phyloP scores from a whole-genome alignment of 257 asterid genomes.

The Solanum dulcamara region DNA sequence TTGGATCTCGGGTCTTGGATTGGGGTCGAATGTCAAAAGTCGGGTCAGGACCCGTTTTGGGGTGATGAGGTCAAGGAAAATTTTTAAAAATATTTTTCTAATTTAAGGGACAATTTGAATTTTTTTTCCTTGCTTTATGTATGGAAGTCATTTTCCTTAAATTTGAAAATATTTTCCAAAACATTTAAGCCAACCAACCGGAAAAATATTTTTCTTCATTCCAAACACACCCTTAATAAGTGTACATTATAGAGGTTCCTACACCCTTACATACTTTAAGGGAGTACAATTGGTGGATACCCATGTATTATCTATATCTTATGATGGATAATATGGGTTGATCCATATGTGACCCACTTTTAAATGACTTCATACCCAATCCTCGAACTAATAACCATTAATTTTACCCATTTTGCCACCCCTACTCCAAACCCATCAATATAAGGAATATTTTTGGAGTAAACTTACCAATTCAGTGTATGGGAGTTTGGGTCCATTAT shows the following conservation, averaged over 20 bases:
- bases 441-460: neutral
- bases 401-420: neutral
- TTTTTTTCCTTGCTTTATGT: neutral
- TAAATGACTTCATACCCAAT: neutral
- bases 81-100: neutral
- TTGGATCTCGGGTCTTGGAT: neutral
- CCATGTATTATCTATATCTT: neutral
- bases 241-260: neutral
- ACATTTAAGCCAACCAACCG: neutral
- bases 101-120: neutral
- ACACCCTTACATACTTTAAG: neutral
- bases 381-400: neutral
- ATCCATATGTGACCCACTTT: neutral
- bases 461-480: constrained; percentile 72
- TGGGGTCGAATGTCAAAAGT: no score
- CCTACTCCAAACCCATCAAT: neutral
- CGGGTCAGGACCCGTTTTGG: no score
- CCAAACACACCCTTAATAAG: neutral
- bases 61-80: no score
- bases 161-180: neutral
- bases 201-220: neutral
- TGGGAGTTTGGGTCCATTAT: constrained; percentile 76
- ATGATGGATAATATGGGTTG: neutral
- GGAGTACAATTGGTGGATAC: neutral
- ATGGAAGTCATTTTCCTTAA: neutral